Evolutionary conservation across 2,329 filamentous ascomycete genomes (phyloP).

Genomic region (Colletotrichum endophyticum): DNA sequence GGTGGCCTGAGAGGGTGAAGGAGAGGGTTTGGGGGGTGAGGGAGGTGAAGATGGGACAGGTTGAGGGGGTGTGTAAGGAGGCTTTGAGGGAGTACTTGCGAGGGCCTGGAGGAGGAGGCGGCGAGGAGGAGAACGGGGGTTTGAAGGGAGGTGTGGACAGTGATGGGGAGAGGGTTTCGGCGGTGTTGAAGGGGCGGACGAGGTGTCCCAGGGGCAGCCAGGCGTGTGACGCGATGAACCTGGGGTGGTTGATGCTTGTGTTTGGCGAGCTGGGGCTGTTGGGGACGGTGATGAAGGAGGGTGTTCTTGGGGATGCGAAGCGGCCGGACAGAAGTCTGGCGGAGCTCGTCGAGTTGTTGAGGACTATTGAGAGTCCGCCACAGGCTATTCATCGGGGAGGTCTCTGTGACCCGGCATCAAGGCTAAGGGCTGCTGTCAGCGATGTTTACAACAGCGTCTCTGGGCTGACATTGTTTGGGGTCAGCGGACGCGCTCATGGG

Average conservation of each 20-base stretch:
- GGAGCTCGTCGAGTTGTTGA: conserved; percentile 48
- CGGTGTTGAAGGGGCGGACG: conserved; percentile 36
- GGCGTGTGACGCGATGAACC: conserved; percentile 55
- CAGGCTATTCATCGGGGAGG: conserved; percentile 43
- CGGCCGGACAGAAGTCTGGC: conserved; percentile 44
- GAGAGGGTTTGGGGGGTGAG: conserved; percentile 54
- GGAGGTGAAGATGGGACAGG: conserved; percentile 54
- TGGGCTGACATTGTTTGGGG: conserved; percentile 53
- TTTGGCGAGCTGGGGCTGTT: conserved; percentile 53
- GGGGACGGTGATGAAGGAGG: conserved; percentile 39
- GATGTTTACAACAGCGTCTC: conserved; percentile 57
- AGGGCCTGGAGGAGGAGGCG: background rate
- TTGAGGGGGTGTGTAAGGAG: conserved; percentile 48
- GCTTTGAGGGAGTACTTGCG: conserved; percentile 52
- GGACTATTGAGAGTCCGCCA: conserved; percentile 48
- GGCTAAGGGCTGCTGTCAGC: conserved; percentile 50
- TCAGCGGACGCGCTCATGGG: conserved; percentile 51
- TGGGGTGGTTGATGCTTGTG: conserved; percentile 60
- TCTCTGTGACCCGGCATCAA: conserved; percentile 54
- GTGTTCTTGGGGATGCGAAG: conserved; percentile 20
- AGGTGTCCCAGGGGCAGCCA: conserved; percentile 56
- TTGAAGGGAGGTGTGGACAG: conserved; percentile 8
- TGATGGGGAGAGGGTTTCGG: conserved; percentile 28
- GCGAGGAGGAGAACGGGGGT: background rate
- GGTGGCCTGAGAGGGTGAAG: conserved; percentile 52